These are phyloP conservation scores for Umbelopsis ramanniana DNA, from an alignment of 192 early-diverging fungal genomes.

Conservation along the genomic window DNA sequence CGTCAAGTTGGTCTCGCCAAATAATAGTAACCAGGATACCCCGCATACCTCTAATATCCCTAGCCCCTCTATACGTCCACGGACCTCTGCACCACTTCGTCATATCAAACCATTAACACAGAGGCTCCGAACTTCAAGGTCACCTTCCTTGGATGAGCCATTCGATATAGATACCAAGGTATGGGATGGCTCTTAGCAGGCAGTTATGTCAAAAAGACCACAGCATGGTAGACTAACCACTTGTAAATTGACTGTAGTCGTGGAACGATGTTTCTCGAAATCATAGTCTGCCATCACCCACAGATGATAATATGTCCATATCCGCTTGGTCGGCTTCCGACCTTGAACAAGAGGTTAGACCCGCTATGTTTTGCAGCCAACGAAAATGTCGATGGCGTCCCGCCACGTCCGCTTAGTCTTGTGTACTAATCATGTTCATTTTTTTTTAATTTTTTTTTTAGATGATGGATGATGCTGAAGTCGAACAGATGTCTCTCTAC, in stretches of 20 bases:
- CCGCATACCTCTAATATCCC: constrained; percentile 13
- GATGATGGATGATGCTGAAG: constrained; percentile 30
- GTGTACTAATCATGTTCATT: not conserved
- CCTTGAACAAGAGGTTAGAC: constrained; percentile 18
- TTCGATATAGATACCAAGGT: constrained; percentile 17
- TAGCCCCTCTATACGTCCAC: constrained; percentile 21
- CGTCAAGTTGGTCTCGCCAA: constrained; percentile 31
- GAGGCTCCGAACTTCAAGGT: not conserved
- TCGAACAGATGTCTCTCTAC: constrained; percentile 32
- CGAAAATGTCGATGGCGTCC: no score
- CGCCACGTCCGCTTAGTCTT: no score
- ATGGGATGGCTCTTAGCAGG: not conserved
- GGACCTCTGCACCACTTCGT: constrained; percentile 21
- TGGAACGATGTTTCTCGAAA: not conserved
- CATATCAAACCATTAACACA: not conserved
- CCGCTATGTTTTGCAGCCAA: not conserved
- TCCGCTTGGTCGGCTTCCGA: constrained; percentile 8
- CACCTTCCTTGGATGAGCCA: not conserved
- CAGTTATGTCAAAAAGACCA: no score
- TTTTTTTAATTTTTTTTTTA: not conserved
- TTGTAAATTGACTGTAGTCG: not conserved
- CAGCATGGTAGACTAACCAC: not conserved
- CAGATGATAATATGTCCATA: constrained; percentile 10
- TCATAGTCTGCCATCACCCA: not conserved
- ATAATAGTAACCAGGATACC: constrained; percentile 16